Evolutionary conservation across 208 protist genomes (phyloP).

Genomic region (Vickermania ingenoplastis): DNA sequence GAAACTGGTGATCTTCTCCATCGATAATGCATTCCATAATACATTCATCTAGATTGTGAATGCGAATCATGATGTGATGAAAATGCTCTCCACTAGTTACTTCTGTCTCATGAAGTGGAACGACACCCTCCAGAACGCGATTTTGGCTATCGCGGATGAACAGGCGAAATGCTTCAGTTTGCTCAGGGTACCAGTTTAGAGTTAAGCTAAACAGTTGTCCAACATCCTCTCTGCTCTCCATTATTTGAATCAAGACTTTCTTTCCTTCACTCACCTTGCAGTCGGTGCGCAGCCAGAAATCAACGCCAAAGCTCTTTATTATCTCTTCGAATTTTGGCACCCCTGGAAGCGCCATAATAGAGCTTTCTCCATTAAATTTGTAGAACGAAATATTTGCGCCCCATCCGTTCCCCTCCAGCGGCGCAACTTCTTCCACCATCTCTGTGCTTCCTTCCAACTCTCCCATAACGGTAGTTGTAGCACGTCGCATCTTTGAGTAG

Average conservation of each 20-base stretch:
- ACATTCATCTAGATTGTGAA: constrained; percentile 74
- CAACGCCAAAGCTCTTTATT: constrained; percentile 59
- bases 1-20: constrained; percentile 28
- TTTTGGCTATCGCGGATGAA: constrained; percentile 73
- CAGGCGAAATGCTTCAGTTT: constrained; percentile 53
- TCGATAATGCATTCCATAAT: constrained; percentile 61
- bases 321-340: constrained; percentile 82
- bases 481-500: constrained; percentile 34
- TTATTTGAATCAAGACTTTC: constrained; percentile 68
- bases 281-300: constrained; percentile 84
- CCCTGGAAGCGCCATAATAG: constrained; percentile 69
- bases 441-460: constrained; percentile 24
- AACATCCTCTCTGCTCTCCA: constrained; percentile 64
- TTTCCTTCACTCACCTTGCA: constrained; percentile 28
- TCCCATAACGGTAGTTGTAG: constrained; percentile 37
- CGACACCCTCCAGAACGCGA: constrained; percentile 73
- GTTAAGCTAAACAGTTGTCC: constrained; percentile 77
- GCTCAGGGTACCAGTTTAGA: constrained; percentile 69
- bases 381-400: constrained; percentile 35
- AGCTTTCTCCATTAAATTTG: constrained; percentile 64
- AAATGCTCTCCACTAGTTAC: constrained; percentile 21
- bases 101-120: constrained; percentile 20
- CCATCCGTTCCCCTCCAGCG: constrained; percentile 79
- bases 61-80: constrained; percentile 68
- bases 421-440: constrained; percentile 2